Percentiles rank a stretch among this genome's conserved stretches.
These are phyloP conservation scores for Claviceps africana DNA, from an alignment of 2,329 filamentous ascomycete genomes.

Conservation along the genomic window DNA sequence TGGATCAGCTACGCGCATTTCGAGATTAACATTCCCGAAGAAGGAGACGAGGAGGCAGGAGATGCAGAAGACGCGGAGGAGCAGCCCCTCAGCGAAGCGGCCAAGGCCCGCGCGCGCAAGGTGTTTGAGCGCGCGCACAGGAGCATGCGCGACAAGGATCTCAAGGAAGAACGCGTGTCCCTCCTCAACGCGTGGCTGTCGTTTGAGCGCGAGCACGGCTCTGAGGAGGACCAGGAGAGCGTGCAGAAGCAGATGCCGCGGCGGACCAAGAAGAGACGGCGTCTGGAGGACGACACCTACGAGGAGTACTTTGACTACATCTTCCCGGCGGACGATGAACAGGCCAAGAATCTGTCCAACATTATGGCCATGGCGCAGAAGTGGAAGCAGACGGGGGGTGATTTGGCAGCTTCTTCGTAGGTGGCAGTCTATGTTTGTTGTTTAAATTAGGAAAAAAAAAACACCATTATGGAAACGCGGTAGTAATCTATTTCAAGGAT, in stretches of 20 bases:
- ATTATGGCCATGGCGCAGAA: slow-evolving; percentile 73
- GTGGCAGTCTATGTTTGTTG: neutral
- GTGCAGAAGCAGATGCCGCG: slow-evolving; percentile 91
- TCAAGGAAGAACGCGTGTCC: slow-evolving; percentile 88
- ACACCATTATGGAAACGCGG: neutral
- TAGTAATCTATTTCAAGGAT: neutral
- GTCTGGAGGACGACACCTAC: slow-evolving; percentile 81
- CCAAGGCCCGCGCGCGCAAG: slow-evolving; percentile 66
- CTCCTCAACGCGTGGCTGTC: slow-evolving; percentile 84
- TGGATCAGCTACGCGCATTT: slow-evolving; percentile 99
- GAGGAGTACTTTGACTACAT: slow-evolving; percentile 95
- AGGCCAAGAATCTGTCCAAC: slow-evolving; percentile 68
- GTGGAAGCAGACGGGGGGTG: slow-evolving; percentile 56
- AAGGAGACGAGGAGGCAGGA: slow-evolving; percentile 39
- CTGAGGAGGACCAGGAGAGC: slow-evolving; percentile 57
- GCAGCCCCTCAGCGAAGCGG: slow-evolving; percentile 62
- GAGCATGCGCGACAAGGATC: slow-evolving; percentile 74
- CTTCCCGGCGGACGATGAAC: slow-evolving; percentile 88
- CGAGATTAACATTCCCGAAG: slow-evolving; percentile 84
- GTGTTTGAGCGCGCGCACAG: slow-evolving; percentile 79
- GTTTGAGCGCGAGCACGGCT: slow-evolving; percentile 80
- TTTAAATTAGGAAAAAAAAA: neutral
- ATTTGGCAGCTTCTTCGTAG: slow-evolving; percentile 14
- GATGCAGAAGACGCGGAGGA: slow-evolving; percentile 46
- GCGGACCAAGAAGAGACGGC: slow-evolving; percentile 81